Conservation (phyloP, 2,329 filamentous ascomycete species). For the Xylaria sp. region DNA sequence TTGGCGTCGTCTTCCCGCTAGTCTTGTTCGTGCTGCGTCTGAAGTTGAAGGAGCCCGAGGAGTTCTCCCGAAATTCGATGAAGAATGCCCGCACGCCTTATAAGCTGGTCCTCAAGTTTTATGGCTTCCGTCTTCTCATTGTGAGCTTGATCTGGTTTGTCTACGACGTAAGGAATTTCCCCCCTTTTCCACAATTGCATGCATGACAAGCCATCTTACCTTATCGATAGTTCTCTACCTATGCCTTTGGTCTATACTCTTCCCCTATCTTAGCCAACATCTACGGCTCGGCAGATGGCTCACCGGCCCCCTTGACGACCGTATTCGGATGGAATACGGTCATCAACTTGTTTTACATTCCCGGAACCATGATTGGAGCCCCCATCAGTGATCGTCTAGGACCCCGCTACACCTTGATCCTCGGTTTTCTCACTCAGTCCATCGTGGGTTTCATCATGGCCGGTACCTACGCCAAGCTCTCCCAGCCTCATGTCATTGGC, state of each 20-base stretch:
- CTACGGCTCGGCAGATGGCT: slow-evolving; percentile 60
- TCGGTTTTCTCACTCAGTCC: slow-evolving; percentile 78
- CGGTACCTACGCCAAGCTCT: slow-evolving; percentile 77
- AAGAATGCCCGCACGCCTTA: slow-evolving; percentile 66
- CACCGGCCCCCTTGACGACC: slow-evolving; percentile 73
- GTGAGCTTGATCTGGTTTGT: slow-evolving; percentile 86
- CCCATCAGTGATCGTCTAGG: slow-evolving; percentile 82
- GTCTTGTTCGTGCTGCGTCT: slow-evolving; percentile 76
- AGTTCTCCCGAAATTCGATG: slow-evolving; percentile 79
- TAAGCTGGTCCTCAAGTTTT: slow-evolving; percentile 68
- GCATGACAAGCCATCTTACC: slow-evolving; percentile 1
- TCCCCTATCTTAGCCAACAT: slow-evolving; percentile 77
- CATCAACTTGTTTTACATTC: slow-evolving; percentile 89
- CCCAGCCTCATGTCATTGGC: slow-evolving; percentile 72
- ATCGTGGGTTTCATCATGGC: slow-evolving; percentile 91
- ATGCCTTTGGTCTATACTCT: slow-evolving; percentile 88
- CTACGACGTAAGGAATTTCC: slow-evolving; percentile 68
- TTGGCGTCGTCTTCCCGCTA: slow-evolving; percentile 82
- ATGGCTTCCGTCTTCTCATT: slow-evolving; percentile 76
- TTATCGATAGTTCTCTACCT: slow-evolving; percentile 72
- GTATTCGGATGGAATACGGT: slow-evolving; percentile 89
- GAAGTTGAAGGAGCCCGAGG: slow-evolving; percentile 80
- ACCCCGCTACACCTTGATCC: slow-evolving; percentile 76
- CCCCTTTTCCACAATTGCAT: background rate
- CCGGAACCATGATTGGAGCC: slow-evolving; percentile 81